Base-by-base conservation (phyloP, 1,139 yeast genomes). In the Suhomyces panamericanus region DNA sequence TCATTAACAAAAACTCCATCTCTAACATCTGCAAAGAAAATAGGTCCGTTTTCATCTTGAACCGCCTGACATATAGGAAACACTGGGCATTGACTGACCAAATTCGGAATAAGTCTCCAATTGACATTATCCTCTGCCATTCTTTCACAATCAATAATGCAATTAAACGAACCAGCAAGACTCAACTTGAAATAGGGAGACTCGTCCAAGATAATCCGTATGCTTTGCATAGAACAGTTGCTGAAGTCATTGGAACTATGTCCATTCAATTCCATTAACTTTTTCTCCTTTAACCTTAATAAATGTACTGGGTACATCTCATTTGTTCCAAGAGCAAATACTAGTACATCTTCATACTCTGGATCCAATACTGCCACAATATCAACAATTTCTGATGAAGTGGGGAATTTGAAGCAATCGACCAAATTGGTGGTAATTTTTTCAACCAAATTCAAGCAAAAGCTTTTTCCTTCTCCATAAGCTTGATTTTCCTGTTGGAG, bases 1-100 rank as follows among this genome's bases (percentile, higher is more conserved):
- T 37, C 38, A 11, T 31, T 42, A 11, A 24, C 34, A 33, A 30
- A 53, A 13, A 62, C 32, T 6, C 67, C 67, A 32, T 59, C 56
- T 46, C 58, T 46, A 1, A 59, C 52, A 50, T 64, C 68, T 1
- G 56, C 61, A 28, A 58, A 49, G 3, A 55, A 46, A 8, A 58
- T 32, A 5, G 31, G 17, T 12, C 35, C 38, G 28, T 37, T 35
- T 4, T 47, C 39, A n/a, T 45, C 43, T 1, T 38, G 31, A 3
- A 42, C 38, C 1, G 51, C 42, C 16, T 52, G 49, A 1, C 53
- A 46, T 8, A 56, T 48, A 0, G 61, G 38, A 34, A 28, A 46
- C 0, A 50, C 49, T 1, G 52, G 53, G n/a, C 41, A 31, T 15
- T 38, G 41, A 2, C 30, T 38, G 9, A 41, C 34, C 10, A 29